These are phyloP conservation scores for Tolypocladium guangdongense DNA, from an alignment of 2,329 filamentous ascomycete genomes.

Conservation along the genomic window DNA sequence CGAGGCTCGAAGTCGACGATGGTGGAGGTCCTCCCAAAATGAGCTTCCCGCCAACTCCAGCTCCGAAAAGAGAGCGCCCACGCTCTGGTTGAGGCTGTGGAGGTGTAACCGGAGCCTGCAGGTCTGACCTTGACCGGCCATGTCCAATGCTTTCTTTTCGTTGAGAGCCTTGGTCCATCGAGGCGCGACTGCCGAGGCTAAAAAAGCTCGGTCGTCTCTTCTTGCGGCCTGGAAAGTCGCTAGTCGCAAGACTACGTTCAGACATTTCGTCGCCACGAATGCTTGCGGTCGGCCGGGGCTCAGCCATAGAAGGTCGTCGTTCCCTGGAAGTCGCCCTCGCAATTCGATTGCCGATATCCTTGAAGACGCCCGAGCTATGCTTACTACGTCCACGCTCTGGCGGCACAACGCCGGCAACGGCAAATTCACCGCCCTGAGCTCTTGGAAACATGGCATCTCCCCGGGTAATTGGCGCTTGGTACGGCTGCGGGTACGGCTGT, in stretches of 20 bases:
- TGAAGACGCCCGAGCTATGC: slow-evolving; percentile 36
- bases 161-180: slow-evolving; percentile 9
- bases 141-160: slow-evolving; percentile 1
- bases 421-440: slow-evolving; percentile 27
- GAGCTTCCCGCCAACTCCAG: slow-evolving; percentile 11
- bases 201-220: slow-evolving; percentile 31
- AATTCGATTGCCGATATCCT: slow-evolving; percentile 36
- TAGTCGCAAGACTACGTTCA: slow-evolving; percentile 27
- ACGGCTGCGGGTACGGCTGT: slow-evolving; percentile 7
- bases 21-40: slow-evolving; percentile 9
- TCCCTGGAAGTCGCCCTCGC: slow-evolving; percentile 21
- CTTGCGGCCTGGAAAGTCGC: slow-evolving; percentile 24
- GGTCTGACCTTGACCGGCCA: slow-evolving; percentile 5
- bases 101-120: slow-evolving; percentile 9
- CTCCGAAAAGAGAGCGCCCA: slow-evolving; percentile 28
- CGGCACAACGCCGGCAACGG: slow-evolving; percentile 23
- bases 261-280: slow-evolving; percentile 28
- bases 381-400: slow-evolving; percentile 21
- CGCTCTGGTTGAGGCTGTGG: slow-evolving; percentile 19
- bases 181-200: slow-evolving; percentile 13
- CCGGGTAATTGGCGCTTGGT: slow-evolving; percentile 6
- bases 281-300: slow-evolving; percentile 5
- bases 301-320: slow-evolving; percentile 16
- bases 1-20: slow-evolving; percentile 12
- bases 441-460: slow-evolving; percentile 24